phyloP scores from a whole-genome alignment of 1,139 yeast species.

The Sugiyamaella xylanicola region DNA sequence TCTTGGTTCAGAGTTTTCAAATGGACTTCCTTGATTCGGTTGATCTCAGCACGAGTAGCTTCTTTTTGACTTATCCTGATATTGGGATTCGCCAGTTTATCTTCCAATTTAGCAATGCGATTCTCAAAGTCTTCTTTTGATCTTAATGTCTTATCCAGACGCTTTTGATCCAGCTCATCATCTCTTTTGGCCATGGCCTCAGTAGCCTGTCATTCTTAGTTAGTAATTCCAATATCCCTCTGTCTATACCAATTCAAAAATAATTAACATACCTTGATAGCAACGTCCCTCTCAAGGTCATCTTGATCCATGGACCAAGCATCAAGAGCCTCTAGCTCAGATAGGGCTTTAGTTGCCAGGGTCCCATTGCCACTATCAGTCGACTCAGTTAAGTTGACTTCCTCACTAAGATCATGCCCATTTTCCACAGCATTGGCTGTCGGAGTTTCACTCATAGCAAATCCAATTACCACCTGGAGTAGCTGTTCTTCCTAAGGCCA shows the following conservation, averaged over 20 bases:
- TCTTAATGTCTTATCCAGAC: slow-evolving; percentile 65
- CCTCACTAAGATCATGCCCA: background rate
- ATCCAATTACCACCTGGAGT: background rate
- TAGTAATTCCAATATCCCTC: slow-evolving; percentile 7
- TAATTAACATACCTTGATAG: slow-evolving; percentile 43
- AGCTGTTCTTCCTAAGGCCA: no score
- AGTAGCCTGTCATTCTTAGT: slow-evolving; percentile 55
- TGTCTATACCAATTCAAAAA: background rate
- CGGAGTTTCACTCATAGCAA: no score
- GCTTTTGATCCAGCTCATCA: slow-evolving; percentile 68
- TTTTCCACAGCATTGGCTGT: no score
- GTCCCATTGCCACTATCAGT: slow-evolving; percentile 2
- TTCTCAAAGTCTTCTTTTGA: slow-evolving; percentile 44
- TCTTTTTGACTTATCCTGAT: slow-evolving; percentile 70
- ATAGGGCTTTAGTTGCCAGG: slow-evolving; percentile 7
- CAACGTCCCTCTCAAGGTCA: slow-evolving; percentile 70
- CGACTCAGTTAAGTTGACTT: background rate
- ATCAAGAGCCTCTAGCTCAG: slow-evolving; percentile 25
- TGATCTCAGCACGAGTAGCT: slow-evolving; percentile 57
- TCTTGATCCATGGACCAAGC: slow-evolving; percentile 62
- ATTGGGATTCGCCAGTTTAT: slow-evolving; percentile 53
- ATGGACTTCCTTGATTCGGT: slow-evolving; percentile 54
- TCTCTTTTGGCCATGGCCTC: slow-evolving; percentile 62
- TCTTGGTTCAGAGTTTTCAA: slow-evolving; percentile 59
- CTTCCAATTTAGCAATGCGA: slow-evolving; percentile 52